Evolutionary conservation across 345 rosid species (phyloP).

Genomic region (Lumnitzera racemosa): DNA sequence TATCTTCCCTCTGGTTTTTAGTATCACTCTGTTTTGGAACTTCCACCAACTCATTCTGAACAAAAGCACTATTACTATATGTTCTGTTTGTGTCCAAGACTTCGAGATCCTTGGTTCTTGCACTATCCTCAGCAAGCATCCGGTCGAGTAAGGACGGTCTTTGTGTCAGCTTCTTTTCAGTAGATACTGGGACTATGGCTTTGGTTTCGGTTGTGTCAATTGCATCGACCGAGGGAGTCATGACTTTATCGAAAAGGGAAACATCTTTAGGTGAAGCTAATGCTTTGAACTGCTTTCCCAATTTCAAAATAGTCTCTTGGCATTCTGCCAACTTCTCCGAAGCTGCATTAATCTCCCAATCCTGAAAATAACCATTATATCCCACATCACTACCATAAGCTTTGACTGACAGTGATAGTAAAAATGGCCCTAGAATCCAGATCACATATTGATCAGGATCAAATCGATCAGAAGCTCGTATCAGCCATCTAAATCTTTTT

Average conservation of each 20-base stretch:
- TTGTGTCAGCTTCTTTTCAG: slow-evolving; percentile 34
- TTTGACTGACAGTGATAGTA: no score
- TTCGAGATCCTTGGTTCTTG: slow-evolving; percentile 9
- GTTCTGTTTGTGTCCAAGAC: slow-evolving; percentile 15
- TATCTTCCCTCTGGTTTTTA: slow-evolving; percentile 16
- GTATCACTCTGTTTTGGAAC: slow-evolving; percentile 20
- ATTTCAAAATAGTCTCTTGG: slow-evolving; percentile 76
- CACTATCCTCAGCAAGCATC: slow-evolving; percentile 78
- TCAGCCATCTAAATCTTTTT: no score
- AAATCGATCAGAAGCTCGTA: no score
- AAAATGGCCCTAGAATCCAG: no score
- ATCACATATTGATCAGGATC: no score
- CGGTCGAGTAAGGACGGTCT: slow-evolving; percentile 74
- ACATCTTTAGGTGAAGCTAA: slow-evolving; percentile 61
- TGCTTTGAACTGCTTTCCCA: slow-evolving; percentile 86
- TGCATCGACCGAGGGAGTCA: slow-evolving; percentile 20
- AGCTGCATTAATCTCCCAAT: slow-evolving; percentile 81
- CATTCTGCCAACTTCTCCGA: slow-evolving; percentile 92
- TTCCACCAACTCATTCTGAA: slow-evolving; percentile 24
- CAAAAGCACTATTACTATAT: slow-evolving; percentile 17
- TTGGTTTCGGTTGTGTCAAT: slow-evolving; percentile 9
- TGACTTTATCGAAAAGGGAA: slow-evolving; percentile 42
- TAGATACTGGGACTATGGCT: slow-evolving; percentile 16
- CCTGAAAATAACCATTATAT: slow-evolving; percentile 28
- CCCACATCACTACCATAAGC: neutral